Percentiles rank a stretch among this genome's conserved stretches.
phyloP scores from a whole-genome alignment of 2,329 filamentous ascomycete species.

The Cladophialophora chaetospira region DNA sequence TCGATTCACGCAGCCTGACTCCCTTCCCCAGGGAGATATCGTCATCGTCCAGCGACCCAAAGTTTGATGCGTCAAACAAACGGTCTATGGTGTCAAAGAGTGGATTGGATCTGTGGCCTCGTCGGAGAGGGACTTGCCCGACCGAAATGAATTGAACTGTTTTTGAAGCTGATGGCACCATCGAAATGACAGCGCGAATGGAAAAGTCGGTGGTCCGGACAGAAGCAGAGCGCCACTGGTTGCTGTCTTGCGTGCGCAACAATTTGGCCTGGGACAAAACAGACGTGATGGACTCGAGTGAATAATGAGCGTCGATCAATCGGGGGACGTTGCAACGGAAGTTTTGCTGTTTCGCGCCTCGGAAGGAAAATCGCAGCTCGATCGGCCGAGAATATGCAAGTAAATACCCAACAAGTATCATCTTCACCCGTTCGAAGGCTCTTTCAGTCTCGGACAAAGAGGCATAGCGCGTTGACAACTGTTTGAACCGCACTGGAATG shows the following conservation, averaged over 20 bases:
- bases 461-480: constrained; percentile 61
- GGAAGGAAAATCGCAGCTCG: constrained; percentile 10
- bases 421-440: constrained; percentile 67
- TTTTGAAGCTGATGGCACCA: constrained; percentile 67
- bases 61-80: constrained; percentile 73
- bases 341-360: neutral
- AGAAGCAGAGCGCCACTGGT: constrained; percentile 70
- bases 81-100: constrained; percentile 79
- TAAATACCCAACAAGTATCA: constrained; percentile 63
- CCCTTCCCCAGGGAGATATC: neutral
- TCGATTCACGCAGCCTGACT: constrained; percentile 30
- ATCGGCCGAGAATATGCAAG: constrained; percentile 62
- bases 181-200: constrained; percentile 71
- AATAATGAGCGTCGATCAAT: neutral
- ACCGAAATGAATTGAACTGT: constrained; percentile 79
- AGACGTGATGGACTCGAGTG: constrained; percentile 10
- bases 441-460: constrained; percentile 57
- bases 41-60: constrained; percentile 63
- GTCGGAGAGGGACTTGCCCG: constrained; percentile 66
- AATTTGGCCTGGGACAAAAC: constrained; percentile 23
- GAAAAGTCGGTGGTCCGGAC: constrained; percentile 64
- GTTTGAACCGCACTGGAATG: constrained; percentile 87
- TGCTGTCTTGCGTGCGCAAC: constrained; percentile 42
- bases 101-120: constrained; percentile 60
- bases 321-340: constrained; percentile 4